Evolutionary conservation across 2,329 filamentous ascomycete species (phyloP), one percentile per base, ranked within the genome.

Genomic region (Ceratocystiopsis brevicomis): DNA sequence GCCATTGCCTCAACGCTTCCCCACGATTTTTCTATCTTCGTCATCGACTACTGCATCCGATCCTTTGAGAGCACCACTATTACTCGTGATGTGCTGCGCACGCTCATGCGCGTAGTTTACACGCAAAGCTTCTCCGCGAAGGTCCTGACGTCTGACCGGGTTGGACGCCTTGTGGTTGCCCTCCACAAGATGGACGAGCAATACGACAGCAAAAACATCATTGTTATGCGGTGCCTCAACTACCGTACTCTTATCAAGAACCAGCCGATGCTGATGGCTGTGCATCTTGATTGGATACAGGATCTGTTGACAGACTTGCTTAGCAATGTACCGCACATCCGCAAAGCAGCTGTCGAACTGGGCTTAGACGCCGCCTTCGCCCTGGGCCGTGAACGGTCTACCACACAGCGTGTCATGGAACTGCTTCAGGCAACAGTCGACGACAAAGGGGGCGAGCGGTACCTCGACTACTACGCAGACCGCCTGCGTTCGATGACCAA

Each of bases 291-390:
- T 46, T 98, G 90, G 88, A 66, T 95, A 40, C 69, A 80, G 42
- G 80, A 92, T 56, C 64, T 94, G 17, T 76, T 96, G 49, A 76
- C 76, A 17, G 84, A 85, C 41, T 78, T 95, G 68, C 68, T 93
- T 36, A 86, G 84, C 57, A 75, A 65, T 32, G 64, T 86, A 40
- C 80, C 78, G 52, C 85, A 94, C 37, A 80, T 88, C 39, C 73
- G 84, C 39, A 65, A 66, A 6, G 73, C 78, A 38, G 86, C 87
- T 3, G 78, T 96, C 41, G 66, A 71, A 21, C 67, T 90, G 12
- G 84, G 83, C 3, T 66, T 78, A 3, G 74, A 85, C 44, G 76
- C 81, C 17, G 78, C 79, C 10, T 74, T 78, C 47, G 61, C 65
- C 1, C 66, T 90, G 4, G 82, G 83, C 3, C 72, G 74, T 32